Conservation (phyloP, 306 rosid genomes). For the Dicorynia guianensis region DNA sequence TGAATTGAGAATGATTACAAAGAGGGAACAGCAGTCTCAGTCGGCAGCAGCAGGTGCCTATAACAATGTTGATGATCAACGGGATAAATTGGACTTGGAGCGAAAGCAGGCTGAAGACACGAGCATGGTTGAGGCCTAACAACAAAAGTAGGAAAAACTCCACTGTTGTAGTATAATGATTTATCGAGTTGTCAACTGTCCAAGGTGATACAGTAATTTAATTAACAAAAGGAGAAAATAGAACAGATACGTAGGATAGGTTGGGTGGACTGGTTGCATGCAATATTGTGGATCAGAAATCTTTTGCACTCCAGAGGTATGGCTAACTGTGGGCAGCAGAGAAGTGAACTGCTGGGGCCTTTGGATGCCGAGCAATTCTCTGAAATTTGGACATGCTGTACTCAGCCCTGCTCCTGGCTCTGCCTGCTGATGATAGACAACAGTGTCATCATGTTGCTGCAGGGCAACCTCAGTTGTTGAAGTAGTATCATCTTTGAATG, state of each 20-base stretch:
- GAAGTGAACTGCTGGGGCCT: not conserved
- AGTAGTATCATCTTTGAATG: not conserved
- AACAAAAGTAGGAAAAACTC: not conserved
- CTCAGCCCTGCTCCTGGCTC: not conserved
- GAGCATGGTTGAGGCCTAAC: conserved; percentile 12
- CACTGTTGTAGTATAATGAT: not conserved
- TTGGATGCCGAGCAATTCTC: not conserved
- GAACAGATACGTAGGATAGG: conserved; percentile 20
- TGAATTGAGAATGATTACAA: conserved; percentile 3
- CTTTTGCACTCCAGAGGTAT: not conserved
- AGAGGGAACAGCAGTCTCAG: conserved; percentile 9
- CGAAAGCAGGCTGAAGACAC: not conserved
- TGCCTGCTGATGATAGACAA: conserved; percentile 12
- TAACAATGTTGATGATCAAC: not conserved
- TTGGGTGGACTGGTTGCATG: not conserved
- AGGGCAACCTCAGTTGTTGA: not conserved
- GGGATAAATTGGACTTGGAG: not conserved
- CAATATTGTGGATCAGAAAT: conserved; percentile 1
- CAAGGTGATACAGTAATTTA: not conserved
- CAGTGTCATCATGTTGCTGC: not conserved
- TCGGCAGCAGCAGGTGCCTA: not conserved
- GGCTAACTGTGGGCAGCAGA: not conserved
- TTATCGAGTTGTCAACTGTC: not conserved
- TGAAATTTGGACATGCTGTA: not conserved
- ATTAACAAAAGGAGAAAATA: not conserved